Evolutionary conservation across 768 basidiomycete species (phyloP).

Genomic region (Trametes sanguinea): DNA sequence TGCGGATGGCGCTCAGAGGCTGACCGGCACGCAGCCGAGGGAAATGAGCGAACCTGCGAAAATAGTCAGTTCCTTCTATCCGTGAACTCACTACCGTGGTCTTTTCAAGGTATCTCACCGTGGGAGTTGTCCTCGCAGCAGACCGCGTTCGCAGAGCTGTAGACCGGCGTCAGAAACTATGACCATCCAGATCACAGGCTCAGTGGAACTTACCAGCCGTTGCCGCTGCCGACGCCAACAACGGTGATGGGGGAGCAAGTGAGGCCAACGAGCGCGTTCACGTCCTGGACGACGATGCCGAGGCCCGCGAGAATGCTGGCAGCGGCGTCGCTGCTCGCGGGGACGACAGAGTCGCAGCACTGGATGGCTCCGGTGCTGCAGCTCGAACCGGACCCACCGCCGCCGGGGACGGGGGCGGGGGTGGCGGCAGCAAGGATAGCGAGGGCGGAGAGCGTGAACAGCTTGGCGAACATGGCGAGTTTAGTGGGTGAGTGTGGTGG

Average conservation of each 20-base stretch:
- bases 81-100: background rate
- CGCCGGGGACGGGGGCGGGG: background rate
- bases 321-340: background rate
- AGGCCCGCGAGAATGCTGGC: background rate
- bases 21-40: slow-evolving; percentile 1
- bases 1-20: background rate
- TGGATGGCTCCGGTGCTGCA: slow-evolving; percentile 12
- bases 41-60: background rate
- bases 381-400: background rate
- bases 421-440: slow-evolving; percentile 17
- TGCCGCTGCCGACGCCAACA: background rate
- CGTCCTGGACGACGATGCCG: slow-evolving; percentile 9
- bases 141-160: slow-evolving; percentile 13
- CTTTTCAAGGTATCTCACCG: background rate
- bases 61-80: background rate
- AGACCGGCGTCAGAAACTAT: background rate
- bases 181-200: background rate
- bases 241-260: background rate
- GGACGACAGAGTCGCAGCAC: slow-evolving; percentile 12
- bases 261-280: slow-evolving; percentile 3
- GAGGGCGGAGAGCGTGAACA: slow-evolving; percentile 3
- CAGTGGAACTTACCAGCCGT: background rate
- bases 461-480: slow-evolving; percentile 5
- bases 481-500: background rate
- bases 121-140: slow-evolving; percentile 17